Evolutionary conservation across 2,329 filamentous ascomycete genomes (phyloP).

Genomic region (Aphanoascus verrucosus): DNA sequence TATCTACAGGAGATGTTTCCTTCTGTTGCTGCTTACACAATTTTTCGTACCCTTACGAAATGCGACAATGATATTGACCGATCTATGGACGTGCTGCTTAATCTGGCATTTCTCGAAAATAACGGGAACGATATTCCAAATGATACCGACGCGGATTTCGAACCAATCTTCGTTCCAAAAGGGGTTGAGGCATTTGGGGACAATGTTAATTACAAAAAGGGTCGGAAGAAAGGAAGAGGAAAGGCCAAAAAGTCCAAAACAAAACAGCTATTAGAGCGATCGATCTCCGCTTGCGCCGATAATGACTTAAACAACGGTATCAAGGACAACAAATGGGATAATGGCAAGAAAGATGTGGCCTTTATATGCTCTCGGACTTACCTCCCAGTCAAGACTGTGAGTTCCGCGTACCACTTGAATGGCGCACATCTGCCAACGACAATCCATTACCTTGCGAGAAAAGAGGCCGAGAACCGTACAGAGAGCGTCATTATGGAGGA

Average conservation of each 20-base stretch:
- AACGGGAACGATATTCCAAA: not conserved
- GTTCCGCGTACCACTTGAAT: conserved; percentile 49
- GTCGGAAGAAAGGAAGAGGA: conserved; percentile 35
- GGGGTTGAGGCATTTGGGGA: conserved; percentile 74
- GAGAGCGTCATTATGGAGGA: conserved; percentile 31
- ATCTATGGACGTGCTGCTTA: conserved; percentile 71
- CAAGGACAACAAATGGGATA: conserved; percentile 49
- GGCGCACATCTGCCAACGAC: conserved; percentile 47
- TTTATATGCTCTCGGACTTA: conserved; percentile 47
- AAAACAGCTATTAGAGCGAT: conserved; percentile 19
- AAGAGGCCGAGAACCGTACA: conserved; percentile 35
- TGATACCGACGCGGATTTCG: conserved; percentile 41
- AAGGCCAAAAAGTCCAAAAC: conserved; percentile 33
- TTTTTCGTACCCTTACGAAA: conserved; percentile 57
- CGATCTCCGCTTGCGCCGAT: conserved; percentile 14
- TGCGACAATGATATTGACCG: conserved; percentile 55
- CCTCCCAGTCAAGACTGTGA: conserved; percentile 38
- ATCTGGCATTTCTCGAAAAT: conserved; percentile 64
- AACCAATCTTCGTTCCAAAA: conserved; percentile 44
- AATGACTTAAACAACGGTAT: conserved; percentile 8
- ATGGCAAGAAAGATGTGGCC: conserved; percentile 47
- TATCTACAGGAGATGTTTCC: conserved; percentile 63
- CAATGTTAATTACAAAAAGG: conserved; percentile 38
- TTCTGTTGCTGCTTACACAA: conserved; percentile 53
- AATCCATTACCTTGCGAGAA: conserved; percentile 44